Evolutionary conservation across 306 rosid genomes (phyloP), one percentile per base, ranked within the genome.

Genomic region (Ziziphus jujuba): DNA sequence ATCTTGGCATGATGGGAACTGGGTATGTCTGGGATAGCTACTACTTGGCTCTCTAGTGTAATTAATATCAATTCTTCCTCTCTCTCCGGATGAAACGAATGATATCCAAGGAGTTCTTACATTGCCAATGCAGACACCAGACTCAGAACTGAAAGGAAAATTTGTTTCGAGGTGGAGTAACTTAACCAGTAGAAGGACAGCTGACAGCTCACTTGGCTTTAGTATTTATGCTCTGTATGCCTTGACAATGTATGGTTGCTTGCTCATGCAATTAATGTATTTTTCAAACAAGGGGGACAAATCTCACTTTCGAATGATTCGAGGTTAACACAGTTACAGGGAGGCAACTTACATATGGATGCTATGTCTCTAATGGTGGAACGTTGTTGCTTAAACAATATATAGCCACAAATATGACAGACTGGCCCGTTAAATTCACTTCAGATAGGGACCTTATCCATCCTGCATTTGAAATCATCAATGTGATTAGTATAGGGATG

Each of bases 11-110:
- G 99, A 87, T 87, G 87, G 88, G 66, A 74, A 51, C 87, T 57
- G 97, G 99, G 11, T 90, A 87, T 71, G 99, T 90, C 2, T 95
- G 99, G n/a, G 99, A 90, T 95, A 66, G 85, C 96, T 38, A 80
- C 96, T 60, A 61, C 59, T 73, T 95, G 90, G 77, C 90, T 95
- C 38, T 72, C 99, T 47, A 77, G 86, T 56, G 2, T 77, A 25
- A 62, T 90, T 35, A 97, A 95, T 61, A 78, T 84, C 22, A 25
- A 57, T 11, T 56, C 75, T 69, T 83, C n/a, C 95, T n/a, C 54
- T 80, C 44, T 33, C 89, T 67, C 35, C 71, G 24, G 77, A 76
- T 62, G 23, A 8, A 23, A 80, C 72, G 84, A 89, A 85, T 51
- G 70, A 59, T 17, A 83, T 95, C 60, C 89, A 88, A 72, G 99